These are phyloP conservation scores for Aegilops sharonensis DNA, from an alignment of 176 grass and related monocot genomes.

Conservation along the genomic window DNA sequence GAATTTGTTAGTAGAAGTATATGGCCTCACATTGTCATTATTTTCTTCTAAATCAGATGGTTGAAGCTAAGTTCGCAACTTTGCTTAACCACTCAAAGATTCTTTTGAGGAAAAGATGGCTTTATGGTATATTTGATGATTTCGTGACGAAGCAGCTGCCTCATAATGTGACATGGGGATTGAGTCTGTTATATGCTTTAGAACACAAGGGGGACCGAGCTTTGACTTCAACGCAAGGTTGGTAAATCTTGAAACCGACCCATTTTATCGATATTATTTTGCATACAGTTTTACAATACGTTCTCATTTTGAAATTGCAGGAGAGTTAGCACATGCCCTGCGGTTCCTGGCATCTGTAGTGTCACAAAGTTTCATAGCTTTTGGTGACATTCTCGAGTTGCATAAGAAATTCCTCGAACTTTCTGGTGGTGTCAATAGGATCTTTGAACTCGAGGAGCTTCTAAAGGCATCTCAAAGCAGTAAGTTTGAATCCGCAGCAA, in stretches of 20 bases:
- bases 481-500: constrained; percentile 33
- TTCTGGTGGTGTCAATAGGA: constrained; percentile 93
- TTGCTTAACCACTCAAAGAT: constrained; percentile 77
- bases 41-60: constrained; percentile 55
- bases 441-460: constrained; percentile 96
- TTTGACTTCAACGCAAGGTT: constrained; percentile 86
- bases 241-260: neutral
- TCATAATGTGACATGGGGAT: constrained; percentile 93
- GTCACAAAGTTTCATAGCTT: constrained; percentile 97
- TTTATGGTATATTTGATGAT: constrained; percentile 95
- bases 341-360: constrained; percentile 95
- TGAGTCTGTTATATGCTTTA: constrained; percentile 96
- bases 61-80: constrained; percentile 77
- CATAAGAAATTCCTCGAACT: constrained; percentile 91
- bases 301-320: constrained; percentile 43
- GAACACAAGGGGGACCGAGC: constrained; percentile 92
- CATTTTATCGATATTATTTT: constrained; percentile 18
- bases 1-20: neutral
- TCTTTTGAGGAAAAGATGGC: constrained; percentile 83
- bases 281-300: neutral
- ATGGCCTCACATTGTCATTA: constrained; percentile 14
- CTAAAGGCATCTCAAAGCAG: constrained; percentile 82
- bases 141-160: constrained; percentile 93
- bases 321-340: constrained; percentile 89
- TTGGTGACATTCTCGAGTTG: constrained; percentile 95